These are phyloP conservation scores for Trichodelitschia bisporula DNA, from an alignment of 495 filamentous ascomycete genomes.

Conservation along the genomic window DNA sequence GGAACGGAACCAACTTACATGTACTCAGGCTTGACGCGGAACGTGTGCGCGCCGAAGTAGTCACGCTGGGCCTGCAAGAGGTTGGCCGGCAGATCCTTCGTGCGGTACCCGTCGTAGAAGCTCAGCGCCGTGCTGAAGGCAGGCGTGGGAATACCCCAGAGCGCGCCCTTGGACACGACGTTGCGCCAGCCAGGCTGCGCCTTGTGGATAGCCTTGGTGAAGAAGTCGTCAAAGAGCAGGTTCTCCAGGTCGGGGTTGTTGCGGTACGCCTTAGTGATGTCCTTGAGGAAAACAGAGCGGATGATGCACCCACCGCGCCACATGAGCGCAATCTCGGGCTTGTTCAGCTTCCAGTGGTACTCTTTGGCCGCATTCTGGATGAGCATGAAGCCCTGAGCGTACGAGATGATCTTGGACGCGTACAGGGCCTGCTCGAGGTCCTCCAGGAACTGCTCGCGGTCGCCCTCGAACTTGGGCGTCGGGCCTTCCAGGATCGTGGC, in stretches of 20 bases:
- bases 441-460: conserved; percentile 80
- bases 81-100: conserved; percentile 88
- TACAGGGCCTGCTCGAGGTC: conserved; percentile 98
- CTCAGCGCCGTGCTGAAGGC: conserved; percentile 87
- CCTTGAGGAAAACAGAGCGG: conserved; percentile 98
- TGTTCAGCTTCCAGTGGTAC: conserved; percentile 96
- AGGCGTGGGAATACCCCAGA: conserved; percentile 84
- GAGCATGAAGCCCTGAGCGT: conserved; percentile 98
- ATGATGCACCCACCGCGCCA: conserved; percentile 99
- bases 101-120: conserved; percentile 97
- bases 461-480: conserved; percentile 53
- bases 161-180: conserved; percentile 69
- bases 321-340: conserved; percentile 98
- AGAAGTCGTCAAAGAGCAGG: conserved; percentile 94
- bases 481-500: conserved; percentile 55
- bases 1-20: too few species aligned
- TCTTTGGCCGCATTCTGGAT: conserved; percentile 96
- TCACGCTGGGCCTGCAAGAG: conserved; percentile 94
- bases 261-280: conserved; percentile 94
- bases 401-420: conserved; percentile 98
- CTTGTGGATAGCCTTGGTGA: conserved; percentile 94
- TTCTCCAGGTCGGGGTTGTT: conserved; percentile 90
- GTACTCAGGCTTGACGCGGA: conserved; percentile 55
- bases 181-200: conserved; percentile 93
- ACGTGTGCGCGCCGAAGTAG: conserved; percentile 98